Conservation (phyloP, 768 basidiomycete genomes). For the Fomitopsis pulvina region DNA sequence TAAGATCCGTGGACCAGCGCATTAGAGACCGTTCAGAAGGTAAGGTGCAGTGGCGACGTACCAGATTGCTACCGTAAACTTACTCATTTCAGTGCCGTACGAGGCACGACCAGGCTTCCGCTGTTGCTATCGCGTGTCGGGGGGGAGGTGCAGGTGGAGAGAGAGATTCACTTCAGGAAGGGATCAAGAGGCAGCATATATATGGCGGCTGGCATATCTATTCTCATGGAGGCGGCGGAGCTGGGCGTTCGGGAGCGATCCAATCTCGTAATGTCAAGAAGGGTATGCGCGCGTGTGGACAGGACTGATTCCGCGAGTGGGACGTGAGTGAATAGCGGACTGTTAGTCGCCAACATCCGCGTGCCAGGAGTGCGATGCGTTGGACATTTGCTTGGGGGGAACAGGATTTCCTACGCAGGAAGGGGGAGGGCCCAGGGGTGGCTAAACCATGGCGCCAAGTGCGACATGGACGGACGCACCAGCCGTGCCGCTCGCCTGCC, state of each 20-base stretch:
- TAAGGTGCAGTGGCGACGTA: constrained; percentile 25
- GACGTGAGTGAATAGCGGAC: neutral
- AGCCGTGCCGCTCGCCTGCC: neutral
- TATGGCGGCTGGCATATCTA: neutral
- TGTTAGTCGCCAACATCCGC: neutral
- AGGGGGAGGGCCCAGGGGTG: too few species aligned
- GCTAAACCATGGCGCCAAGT: neutral
- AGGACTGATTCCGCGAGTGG: neutral
- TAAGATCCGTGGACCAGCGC: constrained; percentile 12
- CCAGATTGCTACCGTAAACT: constrained; percentile 51
- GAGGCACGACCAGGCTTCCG: neutral
- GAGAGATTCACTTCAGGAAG: too few species aligned
- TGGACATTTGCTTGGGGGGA: constrained; percentile 2
- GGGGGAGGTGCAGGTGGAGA: too few species aligned
- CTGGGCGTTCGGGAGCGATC: neutral
- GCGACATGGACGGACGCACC: constrained; percentile 8
- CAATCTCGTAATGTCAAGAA: neutral
- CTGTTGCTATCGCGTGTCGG: neutral
- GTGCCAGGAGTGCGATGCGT: constrained; percentile 3
- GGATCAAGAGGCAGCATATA: too few species aligned
- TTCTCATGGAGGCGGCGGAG: neutral
- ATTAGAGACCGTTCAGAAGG: constrained; percentile 5
- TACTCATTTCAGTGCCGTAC: constrained; percentile 20
- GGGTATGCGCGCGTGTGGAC: neutral
- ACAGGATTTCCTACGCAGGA: too few species aligned